Percentiles rank a stretch among this genome's conserved stretches.
These are phyloP conservation scores for Phytophthora meadii DNA, from an alignment of 352 stramenopile genomes.

Conservation along the genomic window DNA sequence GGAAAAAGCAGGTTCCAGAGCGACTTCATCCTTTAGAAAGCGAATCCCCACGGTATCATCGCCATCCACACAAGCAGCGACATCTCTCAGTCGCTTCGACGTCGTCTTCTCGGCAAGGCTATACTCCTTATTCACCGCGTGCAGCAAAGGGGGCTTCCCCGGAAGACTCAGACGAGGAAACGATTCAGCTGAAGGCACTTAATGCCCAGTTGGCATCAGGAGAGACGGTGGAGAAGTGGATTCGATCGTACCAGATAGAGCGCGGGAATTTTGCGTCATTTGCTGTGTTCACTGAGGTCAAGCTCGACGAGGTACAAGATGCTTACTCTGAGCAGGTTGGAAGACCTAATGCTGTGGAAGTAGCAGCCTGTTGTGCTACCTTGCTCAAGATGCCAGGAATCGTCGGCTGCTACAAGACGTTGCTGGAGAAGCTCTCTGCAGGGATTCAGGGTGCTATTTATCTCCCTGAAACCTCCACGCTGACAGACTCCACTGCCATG, in stretches of 20 bases:
- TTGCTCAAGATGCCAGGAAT: slow-evolving; percentile 84
- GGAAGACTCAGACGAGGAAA: slow-evolving; percentile 36
- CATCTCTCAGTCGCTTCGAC: slow-evolving; percentile 25
- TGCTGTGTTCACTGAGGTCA: slow-evolving; percentile 79
- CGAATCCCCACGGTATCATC: slow-evolving; percentile 21
- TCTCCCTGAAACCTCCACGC: slow-evolving; percentile 24
- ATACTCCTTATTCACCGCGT: slow-evolving; percentile 18
- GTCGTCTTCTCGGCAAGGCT: slow-evolving; percentile 11
- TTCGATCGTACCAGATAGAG: slow-evolving; percentile 73
- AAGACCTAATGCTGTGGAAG: slow-evolving; percentile 75
- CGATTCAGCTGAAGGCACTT: slow-evolving; percentile 51
- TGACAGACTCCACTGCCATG: slow-evolving; percentile 41
- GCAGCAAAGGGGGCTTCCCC: slow-evolving; percentile 3
- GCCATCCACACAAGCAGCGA: slow-evolving; percentile 23
- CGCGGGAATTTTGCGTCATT: slow-evolving; percentile 76
- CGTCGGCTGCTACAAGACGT: slow-evolving; percentile 67
- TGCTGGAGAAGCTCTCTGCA: slow-evolving; percentile 72
- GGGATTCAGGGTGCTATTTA: slow-evolving; percentile 74
- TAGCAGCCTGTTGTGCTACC: slow-evolving; percentile 76
- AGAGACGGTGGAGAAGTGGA: slow-evolving; percentile 68
- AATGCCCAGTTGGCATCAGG: slow-evolving; percentile 48
- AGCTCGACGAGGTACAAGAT: slow-evolving; percentile 79
- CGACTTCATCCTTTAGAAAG: slow-evolving; percentile 52
- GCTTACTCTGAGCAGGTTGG: slow-evolving; percentile 52
- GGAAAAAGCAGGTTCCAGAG: slow-evolving; percentile 59